Conservation (phyloP, 805 yeast genomes). For the Pichia eremophila region DNA sequence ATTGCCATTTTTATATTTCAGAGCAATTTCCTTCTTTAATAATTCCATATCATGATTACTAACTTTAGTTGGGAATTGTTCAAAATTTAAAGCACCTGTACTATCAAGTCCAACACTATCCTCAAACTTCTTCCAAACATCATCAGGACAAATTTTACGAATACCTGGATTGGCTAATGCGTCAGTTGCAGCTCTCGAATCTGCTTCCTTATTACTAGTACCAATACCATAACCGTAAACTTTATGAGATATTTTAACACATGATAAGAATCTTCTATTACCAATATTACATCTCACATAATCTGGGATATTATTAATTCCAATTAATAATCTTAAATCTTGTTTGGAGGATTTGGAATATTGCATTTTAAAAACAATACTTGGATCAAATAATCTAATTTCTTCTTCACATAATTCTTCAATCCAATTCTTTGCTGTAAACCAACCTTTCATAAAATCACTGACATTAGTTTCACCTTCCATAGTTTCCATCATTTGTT, state of each 20-base stretch:
- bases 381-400: constrained; percentile 9
- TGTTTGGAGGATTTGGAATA: constrained; percentile 34
- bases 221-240: constrained; percentile 65
- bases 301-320: constrained; percentile 47
- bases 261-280: constrained; percentile 26
- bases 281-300: constrained; percentile 28
- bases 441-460: constrained; percentile 30
- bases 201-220: constrained; percentile 63
- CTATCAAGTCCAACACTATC: constrained; percentile 7
- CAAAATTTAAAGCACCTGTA: constrained; percentile 10
- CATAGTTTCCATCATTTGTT: constrained; percentile 31
- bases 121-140: constrained; percentile 9
- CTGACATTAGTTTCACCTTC: constrained; percentile 38
- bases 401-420: constrained; percentile 34
- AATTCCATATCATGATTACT: constrained; percentile 1
- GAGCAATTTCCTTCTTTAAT: constrained; percentile 5
- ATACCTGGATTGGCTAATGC: constrained; percentile 30
- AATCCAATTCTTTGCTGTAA: constrained; percentile 49
- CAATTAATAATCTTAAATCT: constrained; percentile 44
- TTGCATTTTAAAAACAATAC: constrained; percentile 9
- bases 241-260: constrained; percentile 55
- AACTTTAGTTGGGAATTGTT: constrained; percentile 2
- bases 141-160: constrained; percentile 7
- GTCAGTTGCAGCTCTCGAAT: constrained; percentile 71
- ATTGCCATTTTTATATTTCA: constrained; percentile 6